Evolutionary conservation across 805 yeast species (phyloP).

Genomic region (Starmerella kuoi): DNA sequence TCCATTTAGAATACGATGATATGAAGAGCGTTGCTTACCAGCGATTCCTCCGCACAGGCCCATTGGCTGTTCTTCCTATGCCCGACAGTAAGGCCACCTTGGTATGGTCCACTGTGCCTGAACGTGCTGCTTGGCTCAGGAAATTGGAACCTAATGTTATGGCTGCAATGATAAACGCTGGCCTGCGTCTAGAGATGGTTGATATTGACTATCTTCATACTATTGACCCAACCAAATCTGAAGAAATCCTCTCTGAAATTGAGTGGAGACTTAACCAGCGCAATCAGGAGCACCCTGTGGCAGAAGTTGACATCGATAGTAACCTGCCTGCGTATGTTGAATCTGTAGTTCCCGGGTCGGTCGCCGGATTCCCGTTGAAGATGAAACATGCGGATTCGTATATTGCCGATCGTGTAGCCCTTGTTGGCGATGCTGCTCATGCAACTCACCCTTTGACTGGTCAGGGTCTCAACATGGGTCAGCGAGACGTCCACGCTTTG

Average conservation of each 20-base stretch:
- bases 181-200: slow-evolving; percentile 60
- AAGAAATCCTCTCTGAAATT: slow-evolving; percentile 51
- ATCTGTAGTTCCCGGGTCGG: slow-evolving; percentile 45
- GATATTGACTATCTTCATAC: slow-evolving; percentile 64
- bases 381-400: slow-evolving; percentile 86
- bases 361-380: slow-evolving; percentile 82
- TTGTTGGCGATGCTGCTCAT: slow-evolving; percentile 98
- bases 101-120: slow-evolving; percentile 86
- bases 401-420: slow-evolving; percentile 68
- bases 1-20: slow-evolving; percentile 62
- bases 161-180: slow-evolving; percentile 68
- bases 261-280: slow-evolving; percentile 50
- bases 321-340: slow-evolving; percentile 55
- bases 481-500: slow-evolving; percentile 70
- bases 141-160: slow-evolving; percentile 51
- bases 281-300: slow-evolving; percentile 34
- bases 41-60: slow-evolving; percentile 82
- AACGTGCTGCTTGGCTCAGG: slow-evolving; percentile 50
- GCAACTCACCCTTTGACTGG: slow-evolving; percentile 96
- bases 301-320: slow-evolving; percentile 51
- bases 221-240: slow-evolving; percentile 27
- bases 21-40: slow-evolving; percentile 78
- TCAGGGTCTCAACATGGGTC: slow-evolving; percentile 97
- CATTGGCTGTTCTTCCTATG: slow-evolving; percentile 80
- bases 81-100: slow-evolving; percentile 79